Evolutionary conservation across 2,329 filamentous ascomycete genomes (phyloP).

Genomic region (Aspergillus sp.): DNA sequence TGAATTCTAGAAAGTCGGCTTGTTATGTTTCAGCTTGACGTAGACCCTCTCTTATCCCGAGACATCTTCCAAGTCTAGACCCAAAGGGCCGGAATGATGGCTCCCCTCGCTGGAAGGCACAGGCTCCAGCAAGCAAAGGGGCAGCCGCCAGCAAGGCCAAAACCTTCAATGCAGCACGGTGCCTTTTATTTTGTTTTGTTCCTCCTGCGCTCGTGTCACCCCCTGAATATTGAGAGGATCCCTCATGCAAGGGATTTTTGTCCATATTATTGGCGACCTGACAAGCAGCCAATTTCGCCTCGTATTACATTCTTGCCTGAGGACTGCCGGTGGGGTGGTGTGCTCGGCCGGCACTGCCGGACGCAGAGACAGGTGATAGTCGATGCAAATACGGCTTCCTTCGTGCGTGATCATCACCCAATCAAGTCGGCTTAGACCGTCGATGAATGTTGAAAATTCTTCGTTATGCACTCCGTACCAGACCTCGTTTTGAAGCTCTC

Average conservation of each 20-base stretch:
- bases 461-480: too few relatives aligned
- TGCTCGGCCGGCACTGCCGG: neutral
- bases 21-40: constrained; percentile 6
- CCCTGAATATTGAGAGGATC: neutral
- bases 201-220: neutral
- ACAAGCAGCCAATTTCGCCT: neutral
- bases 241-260: constrained; percentile 1
- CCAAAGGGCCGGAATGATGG: neutral
- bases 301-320: neutral
- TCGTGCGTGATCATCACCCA: constrained; percentile 2
- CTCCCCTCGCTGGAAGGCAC: constrained; percentile 15
- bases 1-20: neutral
- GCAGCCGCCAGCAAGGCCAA: neutral
- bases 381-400: neutral
- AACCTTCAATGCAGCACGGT: neutral
- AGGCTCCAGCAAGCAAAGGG: constrained; percentile 12
- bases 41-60: constrained; percentile 9
- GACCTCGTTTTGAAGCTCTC: too few relatives aligned
- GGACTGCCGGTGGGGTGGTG: neutral
- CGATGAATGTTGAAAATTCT: too few relatives aligned
- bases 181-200: neutral
- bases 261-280: neutral
- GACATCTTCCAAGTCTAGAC: constrained; percentile 13
- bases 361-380: too few relatives aligned
- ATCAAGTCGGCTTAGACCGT: neutral